phyloP scores from a whole-genome alignment of 768 basidiomycete genomes.

The Suillus plorans region DNA sequence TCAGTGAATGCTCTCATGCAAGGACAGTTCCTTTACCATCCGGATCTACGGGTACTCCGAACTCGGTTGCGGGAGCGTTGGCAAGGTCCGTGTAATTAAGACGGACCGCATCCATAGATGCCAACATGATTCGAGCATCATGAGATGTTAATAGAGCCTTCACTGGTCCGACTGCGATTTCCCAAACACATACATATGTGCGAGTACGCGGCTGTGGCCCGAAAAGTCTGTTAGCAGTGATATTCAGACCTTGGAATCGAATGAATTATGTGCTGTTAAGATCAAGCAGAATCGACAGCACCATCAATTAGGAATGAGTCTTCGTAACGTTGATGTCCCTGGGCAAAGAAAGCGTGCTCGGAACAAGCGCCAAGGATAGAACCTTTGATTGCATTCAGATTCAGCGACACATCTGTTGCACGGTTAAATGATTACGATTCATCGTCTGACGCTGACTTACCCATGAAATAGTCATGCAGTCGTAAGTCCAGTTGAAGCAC shows the following conservation, averaged over 20 bases:
- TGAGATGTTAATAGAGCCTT: slow-evolving; percentile 55
- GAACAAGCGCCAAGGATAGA: slow-evolving; percentile 47
- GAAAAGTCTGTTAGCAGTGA: slow-evolving; percentile 84
- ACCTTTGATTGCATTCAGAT: slow-evolving; percentile 61
- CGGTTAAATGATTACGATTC: slow-evolving; percentile 12
- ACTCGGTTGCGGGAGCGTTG: slow-evolving; percentile 79
- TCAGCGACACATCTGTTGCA: slow-evolving; percentile 71
- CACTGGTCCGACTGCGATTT: slow-evolving; percentile 68
- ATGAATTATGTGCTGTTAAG: slow-evolving; percentile 5
- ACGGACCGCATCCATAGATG: slow-evolving; percentile 57
- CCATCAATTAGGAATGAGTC: slow-evolving; percentile 53
- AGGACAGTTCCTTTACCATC: slow-evolving; percentile 57
- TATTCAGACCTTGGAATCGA: slow-evolving; percentile 58
- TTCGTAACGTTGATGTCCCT: slow-evolving; percentile 18
- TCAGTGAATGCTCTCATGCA: slow-evolving; percentile 5
- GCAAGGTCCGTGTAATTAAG: slow-evolving; percentile 71
- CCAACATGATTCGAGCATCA: slow-evolving; percentile 49
- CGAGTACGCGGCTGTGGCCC: slow-evolving; percentile 83
- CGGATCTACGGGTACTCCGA: slow-evolving; percentile 60
- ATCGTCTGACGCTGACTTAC: slow-evolving; percentile 36
- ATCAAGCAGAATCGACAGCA: slow-evolving; percentile 16
- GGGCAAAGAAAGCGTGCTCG: slow-evolving; percentile 37
- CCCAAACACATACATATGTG: slow-evolving; percentile 94
- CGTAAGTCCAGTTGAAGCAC: slow-evolving; percentile 75
- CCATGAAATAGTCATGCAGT: slow-evolving; percentile 88